These are phyloP conservation scores for Gastrolobium bilobum DNA, from an alignment of 306 rosid species.

Conservation along the genomic window DNA sequence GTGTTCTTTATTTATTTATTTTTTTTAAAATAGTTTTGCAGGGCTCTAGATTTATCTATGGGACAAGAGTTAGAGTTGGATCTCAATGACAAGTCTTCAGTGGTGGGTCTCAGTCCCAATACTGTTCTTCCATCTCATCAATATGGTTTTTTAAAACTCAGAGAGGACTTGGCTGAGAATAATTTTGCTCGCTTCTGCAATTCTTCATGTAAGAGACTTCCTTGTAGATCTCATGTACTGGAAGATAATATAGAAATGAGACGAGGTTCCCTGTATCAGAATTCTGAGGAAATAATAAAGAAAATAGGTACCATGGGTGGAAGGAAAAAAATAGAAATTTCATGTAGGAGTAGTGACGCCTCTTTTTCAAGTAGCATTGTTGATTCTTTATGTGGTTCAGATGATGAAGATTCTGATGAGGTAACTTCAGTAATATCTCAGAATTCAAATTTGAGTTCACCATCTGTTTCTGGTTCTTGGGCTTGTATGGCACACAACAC, in stretches of 20 bases:
- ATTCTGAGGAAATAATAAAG: slow-evolving; percentile 62
- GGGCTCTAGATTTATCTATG: slow-evolving; percentile 61
- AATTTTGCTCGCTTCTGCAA: slow-evolving; percentile 55
- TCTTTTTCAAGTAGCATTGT: slow-evolving; percentile 64
- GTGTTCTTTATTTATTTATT: neutral
- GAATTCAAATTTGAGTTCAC: slow-evolving; percentile 49
- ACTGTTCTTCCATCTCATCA: slow-evolving; percentile 75
- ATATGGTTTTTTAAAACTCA: slow-evolving; percentile 44
- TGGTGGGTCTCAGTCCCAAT: slow-evolving; percentile 78
- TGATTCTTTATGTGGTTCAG: slow-evolving; percentile 69
- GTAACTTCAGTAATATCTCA: slow-evolving; percentile 53
- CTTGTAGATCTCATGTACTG: slow-evolving; percentile 55
- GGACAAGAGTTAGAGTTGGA: slow-evolving; percentile 71
- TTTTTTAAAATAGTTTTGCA: slow-evolving; percentile 48
- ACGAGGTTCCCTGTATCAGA: slow-evolving; percentile 68
- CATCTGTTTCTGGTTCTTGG: slow-evolving; percentile 57
- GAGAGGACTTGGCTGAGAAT: slow-evolving; percentile 68
- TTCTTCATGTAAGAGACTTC: slow-evolving; percentile 63
- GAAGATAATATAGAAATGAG: slow-evolving; percentile 52
- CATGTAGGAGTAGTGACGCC: slow-evolving; percentile 55
- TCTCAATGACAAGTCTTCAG: slow-evolving; percentile 53
- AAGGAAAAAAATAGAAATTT: slow-evolving; percentile 73
- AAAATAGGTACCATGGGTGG: slow-evolving; percentile 58
- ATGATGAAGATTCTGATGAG: slow-evolving; percentile 59
- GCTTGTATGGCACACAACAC: slow-evolving; percentile 48